Conservation (phyloP, 305 asterid species). For the Lippia alba region DNA sequence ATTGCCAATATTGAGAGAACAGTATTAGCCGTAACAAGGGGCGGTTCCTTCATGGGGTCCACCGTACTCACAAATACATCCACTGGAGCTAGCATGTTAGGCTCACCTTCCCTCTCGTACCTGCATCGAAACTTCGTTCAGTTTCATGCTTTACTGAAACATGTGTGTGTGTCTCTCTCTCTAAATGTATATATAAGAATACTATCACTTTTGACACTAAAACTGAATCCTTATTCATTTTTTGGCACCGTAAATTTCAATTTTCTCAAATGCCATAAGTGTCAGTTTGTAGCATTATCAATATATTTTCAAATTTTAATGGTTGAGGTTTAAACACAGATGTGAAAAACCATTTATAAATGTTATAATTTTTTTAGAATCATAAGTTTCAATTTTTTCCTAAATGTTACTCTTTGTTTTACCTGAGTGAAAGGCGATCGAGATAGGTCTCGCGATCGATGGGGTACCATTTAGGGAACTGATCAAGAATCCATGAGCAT, state of each 20-base stretch:
- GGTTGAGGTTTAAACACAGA: no score
- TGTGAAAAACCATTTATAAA: no score
- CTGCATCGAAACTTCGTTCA: slow-evolving; percentile 49
- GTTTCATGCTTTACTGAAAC: neutral
- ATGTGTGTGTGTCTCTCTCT: no score
- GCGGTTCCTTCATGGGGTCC: slow-evolving; percentile 97
- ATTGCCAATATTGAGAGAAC: slow-evolving; percentile 90
- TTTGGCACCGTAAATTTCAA: no score
- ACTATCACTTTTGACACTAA: no score
- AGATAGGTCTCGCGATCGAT: slow-evolving; percentile 94
- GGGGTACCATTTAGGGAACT: slow-evolving; percentile 99
- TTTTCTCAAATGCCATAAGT: neutral
- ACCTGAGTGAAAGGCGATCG: slow-evolving; percentile 97
- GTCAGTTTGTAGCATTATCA: neutral
- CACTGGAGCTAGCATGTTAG: slow-evolving; percentile 84
- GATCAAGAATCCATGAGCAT: slow-evolving; percentile 97
- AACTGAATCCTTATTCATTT: no score
- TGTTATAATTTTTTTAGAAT: no score
- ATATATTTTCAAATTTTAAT: no score
- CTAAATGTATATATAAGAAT: no score
- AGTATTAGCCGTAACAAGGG: slow-evolving; percentile 91
- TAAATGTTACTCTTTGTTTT: neutral
- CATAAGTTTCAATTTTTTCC: no score
- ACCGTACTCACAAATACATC: slow-evolving; percentile 95
- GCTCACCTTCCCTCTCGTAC: slow-evolving; percentile 95